Conservation (phyloP, 805 yeast genomes). For the Blastobotrys mokoenaii region DNA sequence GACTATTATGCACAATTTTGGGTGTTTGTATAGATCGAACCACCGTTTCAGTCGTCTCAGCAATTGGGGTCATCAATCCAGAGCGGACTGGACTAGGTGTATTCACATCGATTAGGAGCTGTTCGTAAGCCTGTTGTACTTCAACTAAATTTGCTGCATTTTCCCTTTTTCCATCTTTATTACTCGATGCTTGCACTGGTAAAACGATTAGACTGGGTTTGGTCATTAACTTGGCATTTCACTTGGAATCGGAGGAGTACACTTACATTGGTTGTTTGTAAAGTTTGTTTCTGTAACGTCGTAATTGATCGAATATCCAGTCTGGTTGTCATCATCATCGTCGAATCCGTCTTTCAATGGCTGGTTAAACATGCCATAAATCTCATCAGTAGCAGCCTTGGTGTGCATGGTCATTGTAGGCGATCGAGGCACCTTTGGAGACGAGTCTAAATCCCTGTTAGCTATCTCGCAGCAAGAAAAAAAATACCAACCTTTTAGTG, state of each 20-base stretch:
- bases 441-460: slow-evolving; percentile 22
- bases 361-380: slow-evolving; percentile 58
- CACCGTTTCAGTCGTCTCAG: slow-evolving; percentile 22
- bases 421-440: slow-evolving; percentile 32
- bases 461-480: not conserved
- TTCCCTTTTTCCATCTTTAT: too few species aligned
- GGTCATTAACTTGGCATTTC: too few species aligned
- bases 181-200: not conserved
- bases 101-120: too few species aligned
- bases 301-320: not conserved
- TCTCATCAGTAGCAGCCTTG: slow-evolving; percentile 65
- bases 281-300: not conserved
- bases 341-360: slow-evolving; percentile 17
- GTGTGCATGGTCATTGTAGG: slow-evolving; percentile 78
- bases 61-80: slow-evolving; percentile 23
- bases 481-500: slow-evolving; percentile 34
- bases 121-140: too few species aligned
- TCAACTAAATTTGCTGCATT: too few species aligned
- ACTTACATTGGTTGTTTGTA: not conserved
- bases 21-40: not conserved
- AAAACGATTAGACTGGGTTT: too few species aligned
- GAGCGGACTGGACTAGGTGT: not conserved
- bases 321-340: slow-evolving; percentile 17
- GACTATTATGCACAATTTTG: not conserved
- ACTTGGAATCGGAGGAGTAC: not conserved